Evolutionary conservation across 2,329 filamentous ascomycete species (phyloP), one percentile per base, ranked within the genome.

Genomic region (Colletotrichum sp.): DNA sequence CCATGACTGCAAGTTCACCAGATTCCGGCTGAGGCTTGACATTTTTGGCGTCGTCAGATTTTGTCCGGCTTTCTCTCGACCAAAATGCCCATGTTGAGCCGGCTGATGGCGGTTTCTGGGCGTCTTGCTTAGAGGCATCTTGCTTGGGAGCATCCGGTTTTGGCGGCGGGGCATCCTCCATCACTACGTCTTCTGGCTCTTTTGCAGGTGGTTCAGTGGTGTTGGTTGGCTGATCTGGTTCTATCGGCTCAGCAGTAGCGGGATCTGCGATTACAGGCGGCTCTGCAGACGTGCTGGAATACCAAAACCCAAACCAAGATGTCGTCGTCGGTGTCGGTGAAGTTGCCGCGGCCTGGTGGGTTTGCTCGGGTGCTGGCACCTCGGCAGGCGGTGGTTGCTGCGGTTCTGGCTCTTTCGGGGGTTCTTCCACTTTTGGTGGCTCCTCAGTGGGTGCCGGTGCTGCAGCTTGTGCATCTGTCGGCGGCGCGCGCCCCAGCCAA

Each of bases 41-140:
- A 34, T 9, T 55, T 18, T 72, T 72, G 65, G 85, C 85, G 1
- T 80, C 81, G 5, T 80, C 80, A 12, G 83, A 79, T 55, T 84
- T 86, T 9, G 86, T 82, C 1, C 83, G 79, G 3, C 87, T 84
- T 78, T 93, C 92, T 62, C 89, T 91, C 16, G 93, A 95, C 94
- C 94, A 96, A 79, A 96, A 96, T 0, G 93, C 94, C 95, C 95
- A 96, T 0, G 93, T 94, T 1, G 94, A 94, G 15, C 90, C 91
- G 21, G 88, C 86, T 18, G 89, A 86, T 7, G 88, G 88, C n/a
- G 84, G 80, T 30, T 76, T 74, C 3, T 85, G 80, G 10, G 81
- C 80, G 71, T 84, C 77, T 39, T 79, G 82, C 70, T 44, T 73
- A 34, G 32, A 34, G 32, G 34, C 80, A 71, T 84, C 77, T 36